Evolutionary conservation across 768 basidiomycete genomes (phyloP).

Genomic region (Auriculariales sp.): DNA sequence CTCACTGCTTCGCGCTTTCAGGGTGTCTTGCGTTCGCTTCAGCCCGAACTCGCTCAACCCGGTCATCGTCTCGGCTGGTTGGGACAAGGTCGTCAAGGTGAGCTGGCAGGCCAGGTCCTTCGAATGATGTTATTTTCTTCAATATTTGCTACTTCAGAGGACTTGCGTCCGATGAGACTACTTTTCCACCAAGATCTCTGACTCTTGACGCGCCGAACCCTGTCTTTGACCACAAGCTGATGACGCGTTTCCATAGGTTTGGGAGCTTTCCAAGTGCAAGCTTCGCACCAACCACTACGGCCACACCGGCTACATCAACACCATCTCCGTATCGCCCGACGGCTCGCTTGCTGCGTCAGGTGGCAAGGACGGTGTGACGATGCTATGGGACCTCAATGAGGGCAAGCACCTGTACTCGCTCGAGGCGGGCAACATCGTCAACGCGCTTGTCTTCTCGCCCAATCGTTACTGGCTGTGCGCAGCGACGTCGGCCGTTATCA

Average conservation of each 20-base stretch:
- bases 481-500: conserved; percentile 91
- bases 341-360: conserved; percentile 98
- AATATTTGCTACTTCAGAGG: conserved; percentile 91
- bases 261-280: conserved; percentile 99
- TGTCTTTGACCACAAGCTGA: conserved; percentile 3
- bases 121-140: conserved; percentile 25
- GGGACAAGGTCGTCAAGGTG: conserved; percentile 99
- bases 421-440: conserved; percentile 96
- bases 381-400: conserved; percentile 99
- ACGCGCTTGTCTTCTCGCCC: conserved; percentile 97
- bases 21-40: conserved; percentile 99
- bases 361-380: conserved; percentile 98
- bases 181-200: conserved; percentile 75
- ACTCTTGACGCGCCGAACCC: conserved; percentile 17
- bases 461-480: conserved; percentile 99
- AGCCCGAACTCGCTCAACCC: conserved; percentile 96
- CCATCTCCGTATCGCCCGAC: conserved; percentile 95
- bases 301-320: conserved; percentile 98
- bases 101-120: conserved; percentile 15
- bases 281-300: conserved; percentile 99
- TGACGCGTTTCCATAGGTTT: conserved; percentile 46
- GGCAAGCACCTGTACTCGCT: conserved; percentile 99
- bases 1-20: conserved; percentile 16
- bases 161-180: conserved; percentile 55
- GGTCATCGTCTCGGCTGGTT: conserved; percentile 96